Evolutionary conservation across 2,329 filamentous ascomycete species (phyloP), one percentile per base, ranked within the genome.

Genomic region (Ascocoryne sarcoides): DNA sequence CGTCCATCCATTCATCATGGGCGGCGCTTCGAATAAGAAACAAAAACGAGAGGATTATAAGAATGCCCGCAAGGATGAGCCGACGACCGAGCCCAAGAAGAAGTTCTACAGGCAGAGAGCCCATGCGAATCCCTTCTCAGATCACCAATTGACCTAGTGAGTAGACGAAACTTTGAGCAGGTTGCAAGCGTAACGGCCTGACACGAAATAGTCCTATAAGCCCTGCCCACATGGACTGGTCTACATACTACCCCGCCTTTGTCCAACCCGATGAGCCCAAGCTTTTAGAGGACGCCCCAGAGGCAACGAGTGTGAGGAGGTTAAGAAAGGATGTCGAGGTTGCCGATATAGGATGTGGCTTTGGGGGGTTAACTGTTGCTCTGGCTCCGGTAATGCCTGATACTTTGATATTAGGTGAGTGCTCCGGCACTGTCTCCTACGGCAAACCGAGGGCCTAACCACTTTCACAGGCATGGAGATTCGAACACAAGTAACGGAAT

Each of bases 121-220:
- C 28, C 92, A 98, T 66, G 92, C 92, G 48, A 98, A 98, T 67
- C 89, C 90, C 5, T 98, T 98, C 66, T 95, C 90, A 2, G 92
- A 98, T 58, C 92, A 98, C 68, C 70, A 76, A 43, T 70, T 98
- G 60, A 72, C 74, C 56, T 98, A 98, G 92, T 94, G 75, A 56
- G 77, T 68, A 32, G 29, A n/a, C 10, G 12, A 16, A 30, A 33
- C 14, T 20, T 21, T 5, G 15, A 14, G 19, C 28, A 37, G 8
- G 14, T 36, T 48, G 20, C 50, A 53, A 36, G 41, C 41, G 50
- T 54, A 28, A 56, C 53, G 53, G 37, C 41, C 50, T 54, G 23
- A 55, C 31, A 38, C 21, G 32, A 29, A 32, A 28, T 49, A 95
- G 90, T 59, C 92, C 92, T 7, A 67, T 73, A 39, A 81, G 72